Evolutionary conservation across 2,329 filamentous ascomycete genomes (phyloP), one percentile per base, ranked within the genome.

Genomic region (Whalleya microplaca): DNA sequence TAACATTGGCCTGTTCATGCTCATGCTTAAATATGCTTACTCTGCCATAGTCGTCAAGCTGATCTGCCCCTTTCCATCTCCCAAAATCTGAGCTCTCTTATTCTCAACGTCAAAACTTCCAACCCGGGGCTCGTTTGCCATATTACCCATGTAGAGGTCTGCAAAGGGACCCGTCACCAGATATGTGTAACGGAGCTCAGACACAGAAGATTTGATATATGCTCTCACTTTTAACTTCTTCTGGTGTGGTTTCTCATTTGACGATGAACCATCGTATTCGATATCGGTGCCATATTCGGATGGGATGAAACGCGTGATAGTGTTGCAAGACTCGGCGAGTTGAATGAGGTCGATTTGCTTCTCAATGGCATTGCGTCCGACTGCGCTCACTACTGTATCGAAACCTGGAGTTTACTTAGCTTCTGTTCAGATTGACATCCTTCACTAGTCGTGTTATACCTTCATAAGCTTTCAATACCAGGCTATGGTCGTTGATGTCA

Each of bases 1-100:
- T 43, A 9, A 16, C 10, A 45, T 41, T 14, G 19, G 4, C 20
- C 5, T 29, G 21, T 27, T 21, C 27, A 12, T 50, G 10, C 18
- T 29, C 44, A 46, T 45, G 78, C 84, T 75, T 73, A 89, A 20
- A 29, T 45, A 46, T 45, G 78, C 84, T 75, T 73, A 89, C 86
- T 92, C 90, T 20, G 78, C 75, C 84, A 90, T 90, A 2, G 85
- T 88, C 2, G 86, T 91, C 64, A 92, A 83, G 37, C 85, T 86
- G 58, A 91, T 78, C 57, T 76, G 80, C 19, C 80, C 85, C 40
- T 85, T 75, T 0, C 87, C 88, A 59, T 83, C 82, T 2, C 82
- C 88, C 14, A 92, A 67, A 2, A 83, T 76, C 0, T n/a, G n/a
- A n/a, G 88, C 88, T 54, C 76, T 82, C 66, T 81, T 86, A 2